Evolutionary conservation across 2,329 filamentous ascomycete genomes (phyloP).

Genomic region (Botrytis porri): DNA sequence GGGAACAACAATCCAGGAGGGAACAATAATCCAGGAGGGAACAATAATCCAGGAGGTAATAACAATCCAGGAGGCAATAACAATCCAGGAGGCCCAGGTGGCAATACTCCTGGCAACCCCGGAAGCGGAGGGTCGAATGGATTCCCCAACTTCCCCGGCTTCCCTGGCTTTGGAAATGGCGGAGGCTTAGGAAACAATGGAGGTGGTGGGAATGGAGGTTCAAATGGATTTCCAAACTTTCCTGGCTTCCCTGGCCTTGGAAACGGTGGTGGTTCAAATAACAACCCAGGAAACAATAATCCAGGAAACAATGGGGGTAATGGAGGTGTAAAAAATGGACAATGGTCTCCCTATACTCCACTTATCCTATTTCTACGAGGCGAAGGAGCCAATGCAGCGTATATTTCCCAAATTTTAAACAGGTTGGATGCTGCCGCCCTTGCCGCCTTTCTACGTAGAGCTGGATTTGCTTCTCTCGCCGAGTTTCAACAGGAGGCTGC

Average conservation of each 20-base stretch:
- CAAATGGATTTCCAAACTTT: neutral
- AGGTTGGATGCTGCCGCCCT: neutral
- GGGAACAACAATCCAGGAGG: neutral
- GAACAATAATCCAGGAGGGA: neutral
- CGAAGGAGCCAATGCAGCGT: neutral
- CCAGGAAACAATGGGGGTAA: neutral
- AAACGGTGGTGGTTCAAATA: neutral
- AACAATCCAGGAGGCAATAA: neutral
- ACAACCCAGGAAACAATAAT: neutral
- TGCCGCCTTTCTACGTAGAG: neutral
- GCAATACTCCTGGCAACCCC: neutral
- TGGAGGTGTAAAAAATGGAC: neutral
- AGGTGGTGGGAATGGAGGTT: neutral
- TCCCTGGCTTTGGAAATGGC: neutral
- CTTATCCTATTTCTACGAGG: neutral
- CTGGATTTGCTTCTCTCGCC: neutral
- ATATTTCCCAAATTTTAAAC: neutral
- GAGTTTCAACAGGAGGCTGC: neutral
- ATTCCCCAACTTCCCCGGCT: neutral
- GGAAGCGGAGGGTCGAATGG: neutral
- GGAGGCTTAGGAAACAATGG: neutral
- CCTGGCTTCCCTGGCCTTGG: neutral
- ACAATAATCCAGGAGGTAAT: neutral
- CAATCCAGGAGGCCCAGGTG: neutral
- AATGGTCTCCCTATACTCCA: conserved; percentile 5